phyloP scores from a whole-genome alignment of 2,329 filamentous ascomycete species.

The Fusarium brevicatenulatum region DNA sequence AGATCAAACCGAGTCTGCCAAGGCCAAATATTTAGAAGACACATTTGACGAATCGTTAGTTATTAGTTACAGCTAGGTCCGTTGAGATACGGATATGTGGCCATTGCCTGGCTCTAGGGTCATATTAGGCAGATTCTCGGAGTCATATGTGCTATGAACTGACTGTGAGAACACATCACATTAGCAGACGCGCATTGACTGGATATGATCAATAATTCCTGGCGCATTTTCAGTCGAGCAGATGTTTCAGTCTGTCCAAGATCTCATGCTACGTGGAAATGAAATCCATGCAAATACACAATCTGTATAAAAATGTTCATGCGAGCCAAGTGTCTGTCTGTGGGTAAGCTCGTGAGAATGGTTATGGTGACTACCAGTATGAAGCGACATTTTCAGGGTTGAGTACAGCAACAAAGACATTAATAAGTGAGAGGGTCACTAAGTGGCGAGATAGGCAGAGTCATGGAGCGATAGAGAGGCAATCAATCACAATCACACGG shows the following conservation, averaged over 20 bases:
- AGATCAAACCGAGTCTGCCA: neutral
- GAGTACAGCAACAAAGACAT: neutral
- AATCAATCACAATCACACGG: neutral
- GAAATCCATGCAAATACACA: neutral
- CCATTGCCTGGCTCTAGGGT: neutral
- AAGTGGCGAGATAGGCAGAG: neutral
- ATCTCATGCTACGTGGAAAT: neutral
- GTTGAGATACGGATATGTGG: neutral
- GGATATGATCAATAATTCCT: accelerated
- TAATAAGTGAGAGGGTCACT: neutral
- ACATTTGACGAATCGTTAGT: too few species aligned
- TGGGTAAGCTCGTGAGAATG: neutral
- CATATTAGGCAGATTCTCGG: neutral
- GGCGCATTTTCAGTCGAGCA: neutral
- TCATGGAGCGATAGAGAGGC: neutral
- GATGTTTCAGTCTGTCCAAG: neutral
- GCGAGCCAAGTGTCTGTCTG: neutral
- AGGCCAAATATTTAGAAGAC: too few species aligned
- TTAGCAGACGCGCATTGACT: neutral
- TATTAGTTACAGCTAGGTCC: neutral
- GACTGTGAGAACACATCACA: neutral
- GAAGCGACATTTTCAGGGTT: neutral
- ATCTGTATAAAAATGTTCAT: neutral
- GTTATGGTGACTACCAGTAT: neutral
- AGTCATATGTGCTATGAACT: neutral